Base-by-base conservation (phyloP, 306 rosid genomes). In the Cicer bijugum region DNA sequence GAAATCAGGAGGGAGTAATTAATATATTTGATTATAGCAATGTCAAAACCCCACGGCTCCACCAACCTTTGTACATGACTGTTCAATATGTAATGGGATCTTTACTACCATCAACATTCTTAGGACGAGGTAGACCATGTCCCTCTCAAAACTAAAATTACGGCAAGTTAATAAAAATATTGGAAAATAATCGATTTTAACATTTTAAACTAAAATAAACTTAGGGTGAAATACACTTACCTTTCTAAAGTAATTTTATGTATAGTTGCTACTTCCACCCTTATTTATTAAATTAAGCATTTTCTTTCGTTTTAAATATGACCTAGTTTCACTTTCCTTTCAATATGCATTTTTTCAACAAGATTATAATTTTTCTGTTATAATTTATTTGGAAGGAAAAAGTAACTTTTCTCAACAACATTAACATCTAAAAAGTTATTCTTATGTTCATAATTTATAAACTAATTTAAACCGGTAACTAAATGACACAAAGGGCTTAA, bases 1-100 rank as follows among this genome's bases (percentile, higher is more conserved):
- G 5, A 28, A 28, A 28, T 4, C 35, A 17, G 5, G 4, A 28
- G 35, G 4, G 35, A 28, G 35, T 28, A 28, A 28, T 28, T 28
- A 28, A 28, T 28, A 19, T 20, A 45, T 53, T 5, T 53, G 57
- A 39, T 64, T 20, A 52, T 17, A 12, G 1, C 61, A 35, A 68
- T 68, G 75, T 40, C 52, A 23, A 17, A 68, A 23, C 35, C 7
- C 4, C 67, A 60, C 6, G 5, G 19, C 69, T 45, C 42, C 43
- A 57, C 67, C 69, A 17, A 67, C 61, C 45, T 33, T 1, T 69
- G 45, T 37, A 69, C 9, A 9, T 43, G 44, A 67, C 72, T n/a
- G 0, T 35, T 45, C 43, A 37, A 38, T 45, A 12, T 42, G 9
- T 19, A 44, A 11, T 6, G 39, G 28, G 11, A 46, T 44, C 14